Evolutionary conservation across 2,329 filamentous ascomycete genomes (phyloP).

Genomic region (Fusarium albosuccineum): DNA sequence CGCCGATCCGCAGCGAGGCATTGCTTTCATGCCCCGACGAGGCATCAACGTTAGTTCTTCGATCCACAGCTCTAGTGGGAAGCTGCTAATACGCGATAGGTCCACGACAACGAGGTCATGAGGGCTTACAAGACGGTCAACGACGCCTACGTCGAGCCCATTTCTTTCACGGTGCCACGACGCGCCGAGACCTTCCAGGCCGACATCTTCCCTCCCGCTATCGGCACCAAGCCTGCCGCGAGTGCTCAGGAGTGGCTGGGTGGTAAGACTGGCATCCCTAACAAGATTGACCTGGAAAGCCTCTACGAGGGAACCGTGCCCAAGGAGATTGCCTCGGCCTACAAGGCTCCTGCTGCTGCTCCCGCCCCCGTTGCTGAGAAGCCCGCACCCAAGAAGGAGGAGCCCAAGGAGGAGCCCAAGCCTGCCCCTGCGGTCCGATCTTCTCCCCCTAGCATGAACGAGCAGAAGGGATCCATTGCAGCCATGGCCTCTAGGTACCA

Average conservation of each 20-base stretch:
- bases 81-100: conserved; percentile 57
- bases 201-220: conserved; percentile 93
- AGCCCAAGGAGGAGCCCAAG: conserved; percentile 67
- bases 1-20: conserved; percentile 90
- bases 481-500: conserved; percentile 88
- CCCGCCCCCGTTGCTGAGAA: conserved; percentile 58
- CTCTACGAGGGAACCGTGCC: conserved; percentile 88
- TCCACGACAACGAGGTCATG: conserved; percentile 97
- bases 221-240: conserved; percentile 83
- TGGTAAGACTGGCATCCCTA: conserved; percentile 85
- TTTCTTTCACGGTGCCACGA: conserved; percentile 96
- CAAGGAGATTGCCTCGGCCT: conserved; percentile 79
- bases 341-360: conserved; percentile 68
- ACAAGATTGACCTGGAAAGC: conserved; percentile 94
- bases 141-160: conserved; percentile 92
- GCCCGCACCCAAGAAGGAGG: conserved; percentile 52
- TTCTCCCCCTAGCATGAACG: conserved; percentile 78
- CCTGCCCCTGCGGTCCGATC: conserved; percentile 58
- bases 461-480: conserved; percentile 89
- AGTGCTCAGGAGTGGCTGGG: conserved; percentile 85
- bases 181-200: conserved; percentile 96
- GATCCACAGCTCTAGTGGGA: conserved; percentile 1
- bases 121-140: conserved; percentile 97
- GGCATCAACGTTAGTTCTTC: conserved; percentile 80
- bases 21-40: conserved; percentile 94